A percentile compares a stretch with the other conserved stretches of the same genome.
Conservation (phyloP, 257 asterid species). For the Solanum lycopersicoides region DNA sequence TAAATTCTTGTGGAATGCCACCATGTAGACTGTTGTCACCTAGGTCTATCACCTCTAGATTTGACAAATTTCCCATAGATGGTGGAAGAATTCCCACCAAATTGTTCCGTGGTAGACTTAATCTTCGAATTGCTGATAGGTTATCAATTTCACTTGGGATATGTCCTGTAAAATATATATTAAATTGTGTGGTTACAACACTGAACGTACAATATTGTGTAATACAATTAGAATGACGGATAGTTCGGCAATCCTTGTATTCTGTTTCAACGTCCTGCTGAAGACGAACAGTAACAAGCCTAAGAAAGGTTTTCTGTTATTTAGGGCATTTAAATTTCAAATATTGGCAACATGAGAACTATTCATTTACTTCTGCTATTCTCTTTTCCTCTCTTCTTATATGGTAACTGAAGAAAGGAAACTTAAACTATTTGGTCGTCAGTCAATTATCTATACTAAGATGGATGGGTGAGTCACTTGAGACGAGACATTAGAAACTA, state of each 20-base stretch:
- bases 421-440: background rate
- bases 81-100: background rate
- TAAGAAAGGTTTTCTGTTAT: background rate
- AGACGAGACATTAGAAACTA: background rate
- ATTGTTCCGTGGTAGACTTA: background rate
- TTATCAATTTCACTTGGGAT: background rate
- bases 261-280: background rate
- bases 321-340: background rate
- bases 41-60: background rate
- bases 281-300: background rate
- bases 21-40: background rate
- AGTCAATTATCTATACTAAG: background rate
- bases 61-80: background rate
- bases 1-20: slow-evolving; percentile 8
- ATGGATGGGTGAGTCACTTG: background rate
- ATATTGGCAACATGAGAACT: background rate
- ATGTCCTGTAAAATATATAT: background rate
- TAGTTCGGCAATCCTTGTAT: background rate
- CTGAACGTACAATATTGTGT: background rate
- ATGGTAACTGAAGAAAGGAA: background rate
- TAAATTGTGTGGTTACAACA: background rate
- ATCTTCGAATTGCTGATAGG: background rate
- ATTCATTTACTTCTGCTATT: background rate
- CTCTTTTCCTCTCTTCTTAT: background rate
- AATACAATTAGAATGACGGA: background rate